These are phyloP conservation scores for Calocybe indica DNA, from an alignment of 768 basidiomycete genomes.

Conservation along the genomic window DNA sequence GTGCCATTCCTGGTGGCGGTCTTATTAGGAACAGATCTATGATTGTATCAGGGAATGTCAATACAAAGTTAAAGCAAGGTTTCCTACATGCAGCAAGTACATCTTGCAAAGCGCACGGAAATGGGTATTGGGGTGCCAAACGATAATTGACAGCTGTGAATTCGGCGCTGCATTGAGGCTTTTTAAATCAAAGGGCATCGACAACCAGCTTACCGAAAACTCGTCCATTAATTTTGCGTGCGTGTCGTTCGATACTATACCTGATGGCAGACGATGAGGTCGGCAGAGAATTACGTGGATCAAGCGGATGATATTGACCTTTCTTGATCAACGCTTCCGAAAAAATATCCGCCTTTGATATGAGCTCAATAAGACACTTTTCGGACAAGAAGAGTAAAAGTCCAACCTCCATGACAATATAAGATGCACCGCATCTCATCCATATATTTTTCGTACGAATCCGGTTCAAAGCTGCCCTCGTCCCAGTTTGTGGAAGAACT, in stretches of 20 bases:
- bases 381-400: background rate
- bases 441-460: conserved; percentile 58
- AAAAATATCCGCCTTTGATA: conserved; percentile 70
- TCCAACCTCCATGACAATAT: conserved; percentile 69
- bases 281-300: background rate
- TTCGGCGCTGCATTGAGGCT: conserved; percentile 6
- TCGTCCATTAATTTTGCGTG: conserved; percentile 89
- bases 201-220: conserved; percentile 55
- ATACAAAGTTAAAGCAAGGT: background rate
- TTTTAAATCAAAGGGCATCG: background rate
- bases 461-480: conserved; percentile 20
- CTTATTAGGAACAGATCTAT: conserved; percentile 82
- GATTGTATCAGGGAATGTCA: background rate
- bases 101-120: conserved; percentile 91
- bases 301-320: conserved; percentile 28
- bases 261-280: conserved; percentile 23
- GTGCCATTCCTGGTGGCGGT: conserved; percentile 77
- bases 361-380: background rate
- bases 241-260: conserved; percentile 75
- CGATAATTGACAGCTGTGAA: conserved; percentile 69
- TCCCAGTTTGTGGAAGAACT: conserved; percentile 7
- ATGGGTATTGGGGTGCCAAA: conserved; percentile 95
- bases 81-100: conserved; percentile 75
- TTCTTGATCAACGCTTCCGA: conserved; percentile 76
- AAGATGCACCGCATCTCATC: conserved; percentile 83